These are phyloP conservation scores for Fraxinus cuspidata DNA, from an alignment of 257 asterid species.

Conservation along the genomic window DNA sequence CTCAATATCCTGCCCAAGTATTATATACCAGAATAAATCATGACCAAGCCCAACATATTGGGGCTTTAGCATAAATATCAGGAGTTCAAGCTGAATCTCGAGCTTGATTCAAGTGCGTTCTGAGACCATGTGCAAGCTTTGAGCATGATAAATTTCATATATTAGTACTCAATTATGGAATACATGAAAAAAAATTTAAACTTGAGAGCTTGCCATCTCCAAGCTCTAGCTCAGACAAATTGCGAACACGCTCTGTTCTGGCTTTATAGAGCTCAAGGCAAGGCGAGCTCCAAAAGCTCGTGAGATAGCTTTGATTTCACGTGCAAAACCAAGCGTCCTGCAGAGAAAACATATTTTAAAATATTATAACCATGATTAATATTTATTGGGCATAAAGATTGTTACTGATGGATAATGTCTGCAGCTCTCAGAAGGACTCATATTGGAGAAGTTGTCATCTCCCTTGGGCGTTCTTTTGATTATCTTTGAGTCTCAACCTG, in stretches of 20 bases:
- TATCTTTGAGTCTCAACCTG: constrained; percentile 86
- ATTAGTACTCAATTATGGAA: background rate
- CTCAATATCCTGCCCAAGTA: background rate
- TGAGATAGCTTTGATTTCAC: background rate
- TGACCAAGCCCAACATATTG: background rate
- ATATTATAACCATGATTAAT: background rate
- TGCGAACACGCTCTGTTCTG: background rate
- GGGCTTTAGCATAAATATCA: no score
- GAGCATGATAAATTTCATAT: background rate
- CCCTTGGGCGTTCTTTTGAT: constrained; percentile 77
- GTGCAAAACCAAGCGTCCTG: background rate
- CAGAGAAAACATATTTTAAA: background rate
- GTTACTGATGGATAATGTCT: constrained; percentile 21
- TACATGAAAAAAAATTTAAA: background rate
- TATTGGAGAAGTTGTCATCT: constrained; percentile 70
- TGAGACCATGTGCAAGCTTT: background rate
- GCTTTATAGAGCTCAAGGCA: background rate
- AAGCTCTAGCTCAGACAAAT: background rate
- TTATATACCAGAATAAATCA: background rate
- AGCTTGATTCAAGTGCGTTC: background rate
- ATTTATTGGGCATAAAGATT: background rate
- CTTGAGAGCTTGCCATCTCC: background rate
- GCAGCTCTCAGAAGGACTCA: constrained; percentile 74
- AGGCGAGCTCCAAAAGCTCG: background rate
- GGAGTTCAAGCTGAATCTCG: background rate